phyloP scores from a whole-genome alignment of 306 rosid species.

The Cicer judaicum region DNA sequence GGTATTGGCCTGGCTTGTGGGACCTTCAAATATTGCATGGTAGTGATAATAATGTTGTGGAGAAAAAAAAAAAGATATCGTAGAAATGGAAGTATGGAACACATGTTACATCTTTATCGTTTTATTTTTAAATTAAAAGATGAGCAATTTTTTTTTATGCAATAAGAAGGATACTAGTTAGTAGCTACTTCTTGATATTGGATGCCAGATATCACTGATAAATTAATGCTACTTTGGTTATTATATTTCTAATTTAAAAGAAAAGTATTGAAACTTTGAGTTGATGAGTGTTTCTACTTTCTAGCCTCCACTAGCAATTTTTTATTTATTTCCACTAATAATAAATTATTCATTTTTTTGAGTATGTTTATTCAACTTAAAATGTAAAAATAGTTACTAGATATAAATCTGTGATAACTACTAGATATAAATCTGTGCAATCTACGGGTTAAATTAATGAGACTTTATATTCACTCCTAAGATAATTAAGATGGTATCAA shows the following conservation, averaged over 20 bases:
- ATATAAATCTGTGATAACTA: background rate
- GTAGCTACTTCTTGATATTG: background rate
- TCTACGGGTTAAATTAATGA: background rate
- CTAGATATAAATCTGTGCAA: background rate
- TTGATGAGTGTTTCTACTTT: background rate
- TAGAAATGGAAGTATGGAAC: background rate
- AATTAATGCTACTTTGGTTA: background rate
- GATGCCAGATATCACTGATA: background rate
- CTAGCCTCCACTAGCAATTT: constrained; percentile 2
- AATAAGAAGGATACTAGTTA: background rate
- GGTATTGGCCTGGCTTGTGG: background rate
- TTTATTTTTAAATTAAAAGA: background rate
- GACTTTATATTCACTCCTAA: background rate
- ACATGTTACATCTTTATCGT: background rate
- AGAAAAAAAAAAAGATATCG: background rate
- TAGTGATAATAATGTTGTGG: background rate
- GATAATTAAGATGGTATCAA: background rate
- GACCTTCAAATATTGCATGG: constrained; percentile 20
- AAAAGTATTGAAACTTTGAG: background rate
- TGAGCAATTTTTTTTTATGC: no score
- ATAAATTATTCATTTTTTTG: background rate
- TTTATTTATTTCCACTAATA: background rate
- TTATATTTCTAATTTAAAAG: background rate
- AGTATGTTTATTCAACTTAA: background rate
- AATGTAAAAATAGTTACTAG: background rate